Base-by-base conservation (phyloP, 345 rosid species). In the Conringia planisiliqua region DNA sequence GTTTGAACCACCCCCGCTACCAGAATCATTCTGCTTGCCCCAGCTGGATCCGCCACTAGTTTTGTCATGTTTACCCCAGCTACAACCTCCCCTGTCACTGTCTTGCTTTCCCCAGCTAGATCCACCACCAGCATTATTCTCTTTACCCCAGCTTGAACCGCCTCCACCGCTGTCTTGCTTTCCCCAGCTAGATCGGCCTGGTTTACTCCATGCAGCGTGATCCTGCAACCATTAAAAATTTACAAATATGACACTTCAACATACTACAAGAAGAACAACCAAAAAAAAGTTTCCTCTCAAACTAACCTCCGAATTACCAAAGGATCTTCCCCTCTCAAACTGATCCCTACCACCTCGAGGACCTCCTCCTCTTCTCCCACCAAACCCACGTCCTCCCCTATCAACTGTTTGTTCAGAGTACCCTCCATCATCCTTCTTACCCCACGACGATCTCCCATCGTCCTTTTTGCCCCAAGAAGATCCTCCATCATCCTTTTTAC, bases 281-380 rank as follows among this genome's bases (percentile, higher is more conserved):
- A 20, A 55, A 7, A 58, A 17, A 6, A 17, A 9, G 0, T 7
- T 26, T 61, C 2, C 54, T 10, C 7, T 44, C 27, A 36, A 78
- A 47, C 77, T 71, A 64, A 78, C 81, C 77, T 65, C 73, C 8
- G 76, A 71, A 42, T 72, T 63, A 46, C 66, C 36, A 42, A 78
- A 73, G 10, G 78, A 73, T 62, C 82, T 67, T 62, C 82, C 78
- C 46, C 78, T 62, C 46, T 78, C 81, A 78, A 72, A 78, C 33
- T 78, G 78, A 65, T 78, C 78, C 59, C 81, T 59, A 24, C 78
- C 82, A 60, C 82, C 79, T 47, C 82, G 40, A 57, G 61, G 48
- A 79, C 75, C 78, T 38, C 75, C 76, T 48, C 73, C 79, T 20
- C 79, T 62, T 70, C 79, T 64, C 42, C 79, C 75, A 55, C 72